Base-by-base conservation (phyloP, 2,329 filamentous ascomycete genomes). In the Geosmithia putterillii region DNA sequence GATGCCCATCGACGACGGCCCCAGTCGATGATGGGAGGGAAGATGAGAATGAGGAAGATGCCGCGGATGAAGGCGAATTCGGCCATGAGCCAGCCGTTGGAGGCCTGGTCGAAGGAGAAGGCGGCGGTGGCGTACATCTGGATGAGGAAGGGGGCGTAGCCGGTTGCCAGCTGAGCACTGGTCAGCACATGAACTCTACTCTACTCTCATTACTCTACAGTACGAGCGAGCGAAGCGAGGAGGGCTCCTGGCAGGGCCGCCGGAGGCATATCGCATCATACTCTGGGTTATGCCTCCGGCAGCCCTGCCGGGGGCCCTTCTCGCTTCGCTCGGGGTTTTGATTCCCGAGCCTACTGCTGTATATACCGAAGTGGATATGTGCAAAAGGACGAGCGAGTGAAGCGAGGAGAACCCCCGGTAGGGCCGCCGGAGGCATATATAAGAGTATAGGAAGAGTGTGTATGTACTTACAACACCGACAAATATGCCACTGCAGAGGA, bases 401-500 rank as follows among this genome's bases (percentile, higher is more conserved):
- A 14, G 28, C 5, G n/a, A n/a, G n/a, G n/a, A n/a, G n/a, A n/a
- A n/a, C n/a, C n/a, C n/a, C n/a, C n/a, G n/a, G n/a, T n/a, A n/a
- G n/a, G n/a, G n/a, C n/a, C n/a, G n/a, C n/a, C n/a, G n/a, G n/a
- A n/a, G n/a, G n/a, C n/a, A n/a, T n/a, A n/a, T 32, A 14, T 12
- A 12, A 32, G 28, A 32, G 6, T 6, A 7, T 25, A 28, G 35
- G 7, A 2, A 36, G 12, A 23, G 36, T 20, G 3, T 14, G 19
- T 4, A 6, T 14, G 19, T 7, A 64, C 67, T 53, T 55, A 74
- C 70, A 0, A 85, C 79, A 0, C 76, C 80, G 0, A 82, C 59
- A 46, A 83, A 86, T 2, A 83, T 78, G 1, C 81, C 81, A 1
- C 67, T 60, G 18, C 77, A 81, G 3, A 86, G 69, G 2, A 83